phyloP scores from a whole-genome alignment of 768 basidiomycete species.

The Fomitopsis pulvina region DNA sequence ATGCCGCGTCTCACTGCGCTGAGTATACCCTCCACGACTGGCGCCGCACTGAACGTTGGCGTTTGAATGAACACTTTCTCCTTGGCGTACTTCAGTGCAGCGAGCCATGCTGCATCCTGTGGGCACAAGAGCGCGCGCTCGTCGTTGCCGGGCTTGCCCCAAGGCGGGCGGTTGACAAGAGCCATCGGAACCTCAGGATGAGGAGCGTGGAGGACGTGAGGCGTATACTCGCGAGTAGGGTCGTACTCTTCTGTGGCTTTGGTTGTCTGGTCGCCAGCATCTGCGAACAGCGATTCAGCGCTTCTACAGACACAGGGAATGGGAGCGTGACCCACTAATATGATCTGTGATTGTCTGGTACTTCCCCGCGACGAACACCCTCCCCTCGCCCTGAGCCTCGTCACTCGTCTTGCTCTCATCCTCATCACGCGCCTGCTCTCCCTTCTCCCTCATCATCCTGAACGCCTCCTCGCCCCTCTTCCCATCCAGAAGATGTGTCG shows the following conservation, averaged over 20 bases:
- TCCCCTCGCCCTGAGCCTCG: background rate
- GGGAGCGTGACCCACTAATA: slow-evolving; percentile 1
- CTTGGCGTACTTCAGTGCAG: slow-evolving; percentile 52
- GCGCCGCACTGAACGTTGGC: slow-evolving; percentile 63
- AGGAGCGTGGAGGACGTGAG: slow-evolving; percentile 53
- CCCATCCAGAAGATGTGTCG: slow-evolving; percentile 10
- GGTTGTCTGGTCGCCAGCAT: slow-evolving; percentile 20
- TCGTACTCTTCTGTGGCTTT: slow-evolving; percentile 24
- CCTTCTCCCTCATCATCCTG: background rate
- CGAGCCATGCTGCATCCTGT: slow-evolving; percentile 65
- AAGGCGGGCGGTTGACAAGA: slow-evolving; percentile 56
- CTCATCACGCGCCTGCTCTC: background rate
- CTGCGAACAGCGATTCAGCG: slow-evolving; percentile 12
- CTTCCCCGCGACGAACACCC: slow-evolving; percentile 1
- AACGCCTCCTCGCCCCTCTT: slow-evolving; percentile 3
- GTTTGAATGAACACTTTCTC: slow-evolving; percentile 68
- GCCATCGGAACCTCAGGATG: slow-evolving; percentile 58
- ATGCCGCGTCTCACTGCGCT: slow-evolving; percentile 57
- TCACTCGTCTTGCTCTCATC: background rate
- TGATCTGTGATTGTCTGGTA: slow-evolving; percentile 7
- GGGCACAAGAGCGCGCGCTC: slow-evolving; percentile 24
- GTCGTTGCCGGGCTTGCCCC: slow-evolving; percentile 21
- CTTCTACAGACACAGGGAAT: no score
- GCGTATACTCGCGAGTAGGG: slow-evolving; percentile 39
- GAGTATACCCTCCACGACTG: slow-evolving; percentile 51